Evolutionary conservation across 2,329 filamentous ascomycete species (phyloP).

Genomic region (Fusarium xylarioides): DNA sequence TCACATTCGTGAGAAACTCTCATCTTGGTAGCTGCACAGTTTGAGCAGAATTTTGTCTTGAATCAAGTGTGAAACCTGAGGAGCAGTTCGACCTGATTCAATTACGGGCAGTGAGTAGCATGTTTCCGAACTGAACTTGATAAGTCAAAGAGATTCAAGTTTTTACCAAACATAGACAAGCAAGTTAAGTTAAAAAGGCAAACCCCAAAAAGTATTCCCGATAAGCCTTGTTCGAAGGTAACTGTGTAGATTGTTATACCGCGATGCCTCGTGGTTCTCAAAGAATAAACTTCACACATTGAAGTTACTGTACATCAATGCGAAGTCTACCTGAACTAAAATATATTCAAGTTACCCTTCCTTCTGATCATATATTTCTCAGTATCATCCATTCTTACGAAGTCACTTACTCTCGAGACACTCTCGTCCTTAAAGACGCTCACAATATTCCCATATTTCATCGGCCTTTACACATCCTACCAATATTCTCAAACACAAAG

Average conservation of each 20-base stretch:
- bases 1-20: not conserved
- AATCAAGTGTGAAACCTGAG: not conserved
- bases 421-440: not conserved
- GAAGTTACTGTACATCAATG: not conserved
- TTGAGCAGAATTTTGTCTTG: no score
- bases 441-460: not conserved
- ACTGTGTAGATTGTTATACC: not conserved
- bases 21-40: not conserved
- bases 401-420: not conserved
- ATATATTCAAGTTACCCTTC: not conserved
- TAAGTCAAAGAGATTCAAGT: not conserved
- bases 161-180: no score
- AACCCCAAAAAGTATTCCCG: no score
- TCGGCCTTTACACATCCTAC: no score
- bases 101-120: not conserved
- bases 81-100: not conserved
- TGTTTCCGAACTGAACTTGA: not conserved
- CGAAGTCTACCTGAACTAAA: not conserved
- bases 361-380: accelerated
- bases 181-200: not conserved
- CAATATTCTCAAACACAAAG: not conserved
- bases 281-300: not conserved
- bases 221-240: no score
- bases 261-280: not conserved
- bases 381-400: not conserved